These are phyloP conservation scores for Populus simonii DNA, from an alignment of 345 rosid species.

Conservation along the genomic window DNA sequence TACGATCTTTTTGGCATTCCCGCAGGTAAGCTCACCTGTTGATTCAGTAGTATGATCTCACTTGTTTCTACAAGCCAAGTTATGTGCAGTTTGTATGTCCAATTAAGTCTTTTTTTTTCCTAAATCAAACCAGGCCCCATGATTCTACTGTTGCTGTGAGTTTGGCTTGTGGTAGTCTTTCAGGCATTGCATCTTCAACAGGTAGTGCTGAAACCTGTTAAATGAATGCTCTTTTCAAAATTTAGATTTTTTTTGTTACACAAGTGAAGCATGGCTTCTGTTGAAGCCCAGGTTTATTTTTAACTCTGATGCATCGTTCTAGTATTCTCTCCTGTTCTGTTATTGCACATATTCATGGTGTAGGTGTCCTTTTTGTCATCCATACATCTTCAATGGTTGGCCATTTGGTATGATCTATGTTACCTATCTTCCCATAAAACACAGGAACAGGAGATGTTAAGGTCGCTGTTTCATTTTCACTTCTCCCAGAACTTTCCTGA, in stretches of 20 bases:
- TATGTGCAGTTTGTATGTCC: not conserved
- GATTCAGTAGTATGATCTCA: not conserved
- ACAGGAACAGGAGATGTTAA: not conserved
- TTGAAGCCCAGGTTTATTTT: not conserved
- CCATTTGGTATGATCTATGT: not conserved
- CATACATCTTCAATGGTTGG: not conserved
- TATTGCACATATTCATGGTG: slow-evolving; percentile 1
- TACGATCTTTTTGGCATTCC: slow-evolving; percentile 67
- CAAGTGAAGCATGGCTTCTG: not conserved
- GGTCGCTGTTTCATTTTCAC: not conserved
- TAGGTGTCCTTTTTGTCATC: not conserved
- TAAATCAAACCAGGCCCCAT: slow-evolving; percentile 50
- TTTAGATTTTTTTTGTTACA: not conserved
- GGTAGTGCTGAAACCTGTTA: slow-evolving; percentile 43
- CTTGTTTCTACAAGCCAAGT: not conserved
- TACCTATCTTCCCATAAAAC: not conserved
- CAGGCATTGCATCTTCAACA: slow-evolving; percentile 97
- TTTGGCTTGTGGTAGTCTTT: slow-evolving; percentile 92
- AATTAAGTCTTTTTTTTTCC: not conserved
- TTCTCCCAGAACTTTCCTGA: slow-evolving; percentile 6
- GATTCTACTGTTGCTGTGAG: slow-evolving; percentile 70
- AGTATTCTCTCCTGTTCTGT: not conserved
- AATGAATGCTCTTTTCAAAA: not conserved
- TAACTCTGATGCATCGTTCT: not conserved
- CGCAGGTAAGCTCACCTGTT: slow-evolving; percentile 42